phyloP scores from a whole-genome alignment of 2,329 filamentous ascomycete genomes.

The Thielaviopsis musarum region DNA sequence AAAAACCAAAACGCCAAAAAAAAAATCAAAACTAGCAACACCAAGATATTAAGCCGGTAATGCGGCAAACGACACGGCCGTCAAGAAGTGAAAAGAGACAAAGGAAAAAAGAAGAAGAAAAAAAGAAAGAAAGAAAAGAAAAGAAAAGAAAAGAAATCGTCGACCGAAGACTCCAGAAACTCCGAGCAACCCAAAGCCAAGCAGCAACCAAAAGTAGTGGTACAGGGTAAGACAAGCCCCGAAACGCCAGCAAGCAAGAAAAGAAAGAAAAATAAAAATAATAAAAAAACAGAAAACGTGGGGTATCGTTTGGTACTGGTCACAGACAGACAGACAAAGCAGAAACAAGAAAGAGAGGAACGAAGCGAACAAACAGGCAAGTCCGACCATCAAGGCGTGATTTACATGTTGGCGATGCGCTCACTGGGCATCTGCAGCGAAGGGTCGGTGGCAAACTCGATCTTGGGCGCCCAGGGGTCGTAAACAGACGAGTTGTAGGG shows the following conservation, averaged over 20 bases:
- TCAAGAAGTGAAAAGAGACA: neutral
- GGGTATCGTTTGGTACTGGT: slow-evolving; percentile 13
- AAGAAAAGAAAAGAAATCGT: neutral
- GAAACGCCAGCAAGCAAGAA: slow-evolving; percentile 7
- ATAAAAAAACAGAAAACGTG: slow-evolving; percentile 12
- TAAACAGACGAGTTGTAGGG: slow-evolving; percentile 34
- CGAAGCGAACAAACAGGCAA: slow-evolving; percentile 7
- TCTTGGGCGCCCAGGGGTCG: slow-evolving; percentile 37
- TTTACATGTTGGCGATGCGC: slow-evolving; percentile 38
- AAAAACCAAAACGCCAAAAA: neutral
- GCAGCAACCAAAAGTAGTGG: slow-evolving; percentile 6
- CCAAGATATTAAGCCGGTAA: neutral
- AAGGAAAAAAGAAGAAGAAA: slow-evolving; percentile 3
- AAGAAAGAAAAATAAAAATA: slow-evolving; percentile 6
- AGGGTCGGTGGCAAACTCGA: slow-evolving; percentile 37
- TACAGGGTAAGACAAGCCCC: slow-evolving; percentile 8
- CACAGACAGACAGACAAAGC: slow-evolving; percentile 9
- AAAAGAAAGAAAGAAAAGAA: neutral
- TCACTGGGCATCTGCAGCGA: slow-evolving; percentile 43
- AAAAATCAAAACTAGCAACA: slow-evolving; percentile 4
- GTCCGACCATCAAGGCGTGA: slow-evolving; percentile 5
- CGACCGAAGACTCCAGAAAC: slow-evolving; percentile 7
- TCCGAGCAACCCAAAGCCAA: slow-evolving; percentile 2
- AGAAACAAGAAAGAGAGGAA: neutral
- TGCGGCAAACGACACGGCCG: neutral